Evolutionary conservation across 495 filamentous ascomycete species (phyloP), one percentile per base, ranked within the genome.

Genomic region (Lophiotrema nucula): DNA sequence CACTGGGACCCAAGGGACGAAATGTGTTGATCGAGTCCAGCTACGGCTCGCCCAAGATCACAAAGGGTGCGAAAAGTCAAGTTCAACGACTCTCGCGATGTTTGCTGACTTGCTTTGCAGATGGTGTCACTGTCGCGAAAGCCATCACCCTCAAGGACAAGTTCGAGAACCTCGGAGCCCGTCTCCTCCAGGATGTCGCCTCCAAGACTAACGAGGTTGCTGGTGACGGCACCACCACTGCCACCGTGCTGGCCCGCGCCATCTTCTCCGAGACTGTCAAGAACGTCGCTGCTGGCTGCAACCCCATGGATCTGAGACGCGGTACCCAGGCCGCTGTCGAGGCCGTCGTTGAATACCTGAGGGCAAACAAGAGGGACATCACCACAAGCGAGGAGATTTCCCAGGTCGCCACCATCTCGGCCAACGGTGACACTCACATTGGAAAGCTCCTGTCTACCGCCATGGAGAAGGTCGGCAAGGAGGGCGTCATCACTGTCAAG

Each of bases 261-360:
- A 98, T 98, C 79, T 98, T 98, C 83, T 93, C 93, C 73, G 95
- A 97, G 82, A 97, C 92, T 42, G 93, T 97, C 70, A 97, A 97
- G 86, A 98, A 98, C 75, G 93, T 98, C 63, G 93, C 93, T 62
- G 95, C 93, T 55, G 93, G 93, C 63, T 98, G 95, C 87, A 98
- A 97, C 80, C 93, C 93, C 56, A 98, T 98, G 93, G 93, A 98
- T 73, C 84, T 98, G 62, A 85, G 93, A 70, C 84, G 93, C 65
- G 93, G 93, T 72, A 97, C 92, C 62, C 93, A 98, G 78, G 89
- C 92, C 62, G 93, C 92, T 41, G 92, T 97, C 53, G 90, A 95
- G 26, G 87, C 91, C 56, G 93, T 95, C 50, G 90, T 97, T 52
- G 83, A 93, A 68, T 98, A 90, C 76, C 82, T 98, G 61, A 86